Percentiles rank a stretch among this genome's conserved stretches.
Conservation (phyloP, 345 rosid genomes). For the Euphorbia peplus region DNA sequence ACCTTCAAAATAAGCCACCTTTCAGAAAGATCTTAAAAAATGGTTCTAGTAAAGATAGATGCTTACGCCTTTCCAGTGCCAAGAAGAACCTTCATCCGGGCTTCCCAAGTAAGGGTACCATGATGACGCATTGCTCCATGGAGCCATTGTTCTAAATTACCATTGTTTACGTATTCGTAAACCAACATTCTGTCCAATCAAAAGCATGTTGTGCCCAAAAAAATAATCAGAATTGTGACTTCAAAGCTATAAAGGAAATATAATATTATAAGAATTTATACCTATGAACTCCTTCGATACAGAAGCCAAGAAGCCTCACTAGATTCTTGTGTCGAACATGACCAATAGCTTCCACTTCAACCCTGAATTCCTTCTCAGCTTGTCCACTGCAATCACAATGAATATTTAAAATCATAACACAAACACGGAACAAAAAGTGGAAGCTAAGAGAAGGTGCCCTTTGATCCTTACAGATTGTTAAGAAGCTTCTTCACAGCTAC, state of each 20-base stretch:
- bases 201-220: not conserved
- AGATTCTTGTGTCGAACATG: slow-evolving; percentile 96
- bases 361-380: slow-evolving; percentile 95
- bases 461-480: slow-evolving; percentile 70
- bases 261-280: slow-evolving; percentile 26
- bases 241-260: no score
- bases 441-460: not conserved
- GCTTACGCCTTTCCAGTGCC: slow-evolving; percentile 37
- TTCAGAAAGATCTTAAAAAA: not conserved
- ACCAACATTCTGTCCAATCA: slow-evolving; percentile 21
- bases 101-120: slow-evolving; percentile 29
- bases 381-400: slow-evolving; percentile 68
- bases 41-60: not conserved
- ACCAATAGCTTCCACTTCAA: slow-evolving; percentile 97
- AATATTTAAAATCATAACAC: slow-evolving; percentile 6
- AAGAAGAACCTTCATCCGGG: slow-evolving; percentile 30
- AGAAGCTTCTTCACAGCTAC: slow-evolving; percentile 98
- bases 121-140: slow-evolving; percentile 26
- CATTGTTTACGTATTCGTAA: slow-evolving; percentile 30
- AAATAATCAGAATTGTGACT: not conserved
- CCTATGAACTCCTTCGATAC: slow-evolving; percentile 95
- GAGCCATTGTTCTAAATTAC: slow-evolving; percentile 31
- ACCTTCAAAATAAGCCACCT: not conserved
- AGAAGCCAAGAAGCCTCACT: slow-evolving; percentile 86
- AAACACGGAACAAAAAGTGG: slow-evolving; percentile 1